phyloP scores from a whole-genome alignment of 1,139 yeast species.

The Pichia sp. region DNA sequence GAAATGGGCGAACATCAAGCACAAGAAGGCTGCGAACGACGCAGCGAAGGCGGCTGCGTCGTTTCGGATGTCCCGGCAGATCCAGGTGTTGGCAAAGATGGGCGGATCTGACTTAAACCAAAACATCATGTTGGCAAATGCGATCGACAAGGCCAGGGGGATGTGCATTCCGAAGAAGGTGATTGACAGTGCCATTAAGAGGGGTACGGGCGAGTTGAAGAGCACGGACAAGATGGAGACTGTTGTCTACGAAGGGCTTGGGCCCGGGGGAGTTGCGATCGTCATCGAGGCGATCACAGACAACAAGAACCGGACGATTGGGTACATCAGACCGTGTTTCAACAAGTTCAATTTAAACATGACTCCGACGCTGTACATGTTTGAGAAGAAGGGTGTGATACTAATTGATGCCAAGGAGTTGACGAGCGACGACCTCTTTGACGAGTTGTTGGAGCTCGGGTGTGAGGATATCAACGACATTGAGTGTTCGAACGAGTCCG shows the following conservation, averaged over 20 bases:
- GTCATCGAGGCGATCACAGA: slow-evolving; percentile 85
- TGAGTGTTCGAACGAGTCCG: slow-evolving; percentile 25
- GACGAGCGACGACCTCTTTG: slow-evolving; percentile 45
- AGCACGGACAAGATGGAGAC: slow-evolving; percentile 39
- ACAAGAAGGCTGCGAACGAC: slow-evolving; percentile 91
- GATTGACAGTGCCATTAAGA: slow-evolving; percentile 77
- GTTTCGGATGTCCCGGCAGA: slow-evolving; percentile 66
- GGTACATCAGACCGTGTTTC: slow-evolving; percentile 70
- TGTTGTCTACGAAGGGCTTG: slow-evolving; percentile 78
- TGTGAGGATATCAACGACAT: slow-evolving; percentile 71
- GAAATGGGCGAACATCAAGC: slow-evolving; percentile 94
- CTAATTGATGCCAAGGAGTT: slow-evolving; percentile 39
- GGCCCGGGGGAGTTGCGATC: slow-evolving; percentile 87
- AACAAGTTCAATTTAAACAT: slow-evolving; percentile 60
- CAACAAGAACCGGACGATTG: slow-evolving; percentile 78
- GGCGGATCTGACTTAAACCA: slow-evolving; percentile 58
- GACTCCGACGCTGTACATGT: slow-evolving; percentile 75
- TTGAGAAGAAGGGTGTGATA: slow-evolving; percentile 72
- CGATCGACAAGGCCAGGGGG: slow-evolving; percentile 74
- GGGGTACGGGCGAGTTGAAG: slow-evolving; percentile 66
- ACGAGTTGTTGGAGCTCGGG: slow-evolving; percentile 70
- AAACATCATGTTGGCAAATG: slow-evolving; percentile 69
- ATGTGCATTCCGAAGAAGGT: slow-evolving; percentile 79
- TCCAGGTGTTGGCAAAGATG: slow-evolving; percentile 66
- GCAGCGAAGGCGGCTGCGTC: slow-evolving; percentile 68